These are phyloP conservation scores for Pseudophaeomoniella oleicola DNA, from an alignment of 2,329 filamentous ascomycete species.

Conservation along the genomic window DNA sequence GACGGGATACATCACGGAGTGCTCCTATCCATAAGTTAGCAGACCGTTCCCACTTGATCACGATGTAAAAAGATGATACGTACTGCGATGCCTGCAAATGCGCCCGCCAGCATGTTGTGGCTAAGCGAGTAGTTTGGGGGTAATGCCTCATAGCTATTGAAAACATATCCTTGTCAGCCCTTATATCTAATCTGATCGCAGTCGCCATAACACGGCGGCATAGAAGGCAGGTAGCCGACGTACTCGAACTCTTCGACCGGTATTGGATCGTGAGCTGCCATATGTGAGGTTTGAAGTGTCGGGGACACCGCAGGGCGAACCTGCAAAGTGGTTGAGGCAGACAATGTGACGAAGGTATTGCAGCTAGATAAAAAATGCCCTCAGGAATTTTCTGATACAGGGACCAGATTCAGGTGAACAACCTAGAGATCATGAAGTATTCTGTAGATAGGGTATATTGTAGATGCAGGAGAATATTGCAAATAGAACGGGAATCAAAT, in stretches of 20 bases:
- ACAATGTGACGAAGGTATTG: background rate
- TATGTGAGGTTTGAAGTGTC: constrained; percentile 20
- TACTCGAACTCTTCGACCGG: constrained; percentile 32
- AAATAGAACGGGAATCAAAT: no score
- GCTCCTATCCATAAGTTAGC: constrained; percentile 48
- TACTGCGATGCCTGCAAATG: constrained; percentile 93
- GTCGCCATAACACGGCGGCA: background rate
- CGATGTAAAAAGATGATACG: constrained; percentile 15
- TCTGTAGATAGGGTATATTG: constrained; percentile 2
- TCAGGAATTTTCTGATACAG: no score
- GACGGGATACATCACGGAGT: constrained; percentile 98
- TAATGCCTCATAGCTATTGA: constrained; percentile 68
- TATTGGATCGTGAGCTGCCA: constrained; percentile 26
- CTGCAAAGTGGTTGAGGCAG: constrained; percentile 1
- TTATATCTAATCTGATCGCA: no score
- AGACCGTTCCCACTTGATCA: constrained; percentile 9
- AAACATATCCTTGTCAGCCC: no score
- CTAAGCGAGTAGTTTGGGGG: constrained; percentile 86
- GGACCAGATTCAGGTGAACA: no score
- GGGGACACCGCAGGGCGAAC: constrained; percentile 15
- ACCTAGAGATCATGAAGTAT: constrained; percentile 1
- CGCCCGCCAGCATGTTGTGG: constrained; percentile 91
- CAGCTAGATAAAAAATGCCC: background rate
- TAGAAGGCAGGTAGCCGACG: constrained; percentile 13
- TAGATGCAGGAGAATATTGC: no score